Base-by-base conservation (phyloP, 768 basidiomycete species). In the Fibroporia radiculosa region DNA sequence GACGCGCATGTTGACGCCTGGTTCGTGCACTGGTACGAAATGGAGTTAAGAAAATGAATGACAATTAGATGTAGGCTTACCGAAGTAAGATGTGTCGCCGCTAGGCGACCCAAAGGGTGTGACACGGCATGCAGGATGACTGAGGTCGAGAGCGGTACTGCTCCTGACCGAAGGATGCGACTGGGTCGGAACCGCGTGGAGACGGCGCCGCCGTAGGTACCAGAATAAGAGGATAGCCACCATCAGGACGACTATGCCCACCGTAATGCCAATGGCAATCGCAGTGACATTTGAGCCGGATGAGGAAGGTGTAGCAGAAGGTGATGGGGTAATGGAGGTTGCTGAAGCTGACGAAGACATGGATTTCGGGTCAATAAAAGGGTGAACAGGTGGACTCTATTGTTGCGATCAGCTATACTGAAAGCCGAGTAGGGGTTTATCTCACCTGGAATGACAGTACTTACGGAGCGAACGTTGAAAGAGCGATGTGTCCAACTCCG, bases 1-100 rank as follows among this genome's bases (percentile, higher is more conserved):
- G 29, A 78, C 72, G 18, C 77, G 77, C 78, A 80, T 79, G 56
- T 74, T 71, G 45, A 64, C 57, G 11, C 77, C 77, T 0, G 77
- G 75, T 16, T 58, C 68, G 51, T 74, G 75, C 27, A 66, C 78
- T 79, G 44, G 7, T 8, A 24, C 13, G 8, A 20, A 23, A n/a
- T n/a, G 22, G 4, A 29, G 13, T 32, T 11, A 16, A 32, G n/a
- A n/a, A n/a, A n/a, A n/a, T n/a, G n/a, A n/a, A n/a, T n/a, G 13
- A 29, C 4, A 41, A 42, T 2, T 31, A 29, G 20, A 24, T 19
- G 20, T 27, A 3, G 12, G 50, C 53, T 45, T 38, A 55, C 54
- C 25, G 40, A 50, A 57, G 3, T 49, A 44, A 40, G 53, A 22
- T 31, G 32, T 6, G 26, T 44, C 48, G 11, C 29, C 31, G 20